Base-by-base conservation (phyloP, 1,284 basidiomycete genomes). In the Clitocybe nebularis region DNA sequence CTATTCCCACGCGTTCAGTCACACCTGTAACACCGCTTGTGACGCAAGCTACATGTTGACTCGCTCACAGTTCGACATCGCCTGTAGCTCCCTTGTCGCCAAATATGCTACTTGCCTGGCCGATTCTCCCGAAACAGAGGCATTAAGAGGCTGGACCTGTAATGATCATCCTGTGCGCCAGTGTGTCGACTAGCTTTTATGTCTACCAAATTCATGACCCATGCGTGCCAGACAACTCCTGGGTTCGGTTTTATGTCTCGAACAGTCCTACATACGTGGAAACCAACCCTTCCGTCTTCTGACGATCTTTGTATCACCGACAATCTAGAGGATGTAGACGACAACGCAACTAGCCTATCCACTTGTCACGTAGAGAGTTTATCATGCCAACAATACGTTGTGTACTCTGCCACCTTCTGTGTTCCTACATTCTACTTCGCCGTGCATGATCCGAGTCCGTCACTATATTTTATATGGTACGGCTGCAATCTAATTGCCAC, bases 351-450 rank as follows among this genome's bases (percentile, higher is more conserved):
- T n/a, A 61, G 61, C 22, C 52, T 48, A 13, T 13, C 51, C 34
- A 3, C 35, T 42, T 22, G 48, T 49, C 24, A 33, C 39, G 30
- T n/a, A n/a, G 51, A 60, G 37, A 43, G 46, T 39, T 46, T 81
- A 30, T 64, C 60, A 33, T 78, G 69, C 47, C 62, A 68, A 21
- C 80, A 90, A 60, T 81, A 75, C 43, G 68, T 91, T 33, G 81
- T 80, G 16, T 82, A 78, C 56, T 89, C 87, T 13, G 64, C 80
- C 4, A 82, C 84, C 0, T 92, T 82, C 57, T 77, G 74, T 54
- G 86, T 89, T 1, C 89, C 89, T 7, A 72, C 79, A 0, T 84
- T 92, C 54, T 91, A 89, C 64, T 90, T 91, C 62, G 74, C 76
- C 5, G 62, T 84, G 11, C 73, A 83, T 50, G 69, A 79, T 54